phyloP scores from a whole-genome alignment of 2,329 filamentous ascomycete species.

The Cladosporium cucumerinum region DNA sequence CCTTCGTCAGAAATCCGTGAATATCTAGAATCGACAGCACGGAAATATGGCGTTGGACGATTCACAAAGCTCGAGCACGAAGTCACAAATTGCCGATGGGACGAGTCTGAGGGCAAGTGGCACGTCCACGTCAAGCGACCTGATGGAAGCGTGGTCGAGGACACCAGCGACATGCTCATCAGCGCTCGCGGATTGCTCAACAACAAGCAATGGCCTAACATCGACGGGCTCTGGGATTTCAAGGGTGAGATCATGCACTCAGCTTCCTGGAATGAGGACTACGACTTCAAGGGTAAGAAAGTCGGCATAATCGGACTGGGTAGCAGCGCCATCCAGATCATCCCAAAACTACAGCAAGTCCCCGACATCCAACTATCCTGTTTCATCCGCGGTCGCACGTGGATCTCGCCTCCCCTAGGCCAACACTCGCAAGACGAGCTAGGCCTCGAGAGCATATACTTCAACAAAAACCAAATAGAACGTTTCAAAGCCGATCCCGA shows the following conservation, averaged over 20 bases:
- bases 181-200: conserved; percentile 52
- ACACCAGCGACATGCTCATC: conserved; percentile 48
- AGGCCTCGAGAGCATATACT: conserved; percentile 37
- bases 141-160: conserved; percentile 18
- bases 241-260: conserved; percentile 54
- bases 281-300: conserved; percentile 26
- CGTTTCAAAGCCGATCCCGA: conserved; percentile 57
- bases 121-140: conserved; percentile 36
- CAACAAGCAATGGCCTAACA: conserved; percentile 51
- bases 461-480: conserved; percentile 43
- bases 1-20: conserved; percentile 84
- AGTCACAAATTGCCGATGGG: conserved; percentile 35
- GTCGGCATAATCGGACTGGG: conserved; percentile 23
- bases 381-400: conserved; percentile 62
- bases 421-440: conserved; percentile 32
- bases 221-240: conserved; percentile 52
- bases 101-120: conserved; percentile 37
- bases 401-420: conserved; percentile 58
- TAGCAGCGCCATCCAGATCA: conserved; percentile 41
- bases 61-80: conserved; percentile 33
- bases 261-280: conserved; percentile 52
- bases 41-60: conserved; percentile 81
- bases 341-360: conserved; percentile 38
- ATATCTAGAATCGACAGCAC: conserved; percentile 88
- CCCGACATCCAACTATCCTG: conserved; percentile 51